Base-by-base conservation (phyloP, 306 rosid genomes). In the Cicer judaicum region DNA sequence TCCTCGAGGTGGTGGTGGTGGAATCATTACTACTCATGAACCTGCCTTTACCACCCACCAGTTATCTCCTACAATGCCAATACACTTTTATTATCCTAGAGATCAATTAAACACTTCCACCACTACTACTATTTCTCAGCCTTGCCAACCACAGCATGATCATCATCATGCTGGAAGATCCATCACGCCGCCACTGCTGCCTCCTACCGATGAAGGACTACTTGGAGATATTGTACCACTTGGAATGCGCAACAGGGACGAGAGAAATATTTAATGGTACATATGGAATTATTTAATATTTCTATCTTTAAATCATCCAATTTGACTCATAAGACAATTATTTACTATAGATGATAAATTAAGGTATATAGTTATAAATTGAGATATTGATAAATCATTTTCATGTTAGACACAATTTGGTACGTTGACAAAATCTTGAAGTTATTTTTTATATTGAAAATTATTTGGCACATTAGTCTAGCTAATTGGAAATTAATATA, bases 191-290 rank as follows among this genome's bases (percentile, higher is more conserved):
- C 81, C 8, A 24, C 29, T 24, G 29, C 29, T 24, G 10, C 82
- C 61, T 65, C 77, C 85, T 19, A 65, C 87, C 2, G 88, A 82
- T 62, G 89, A 94, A 64, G 99, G 99, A 21, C 82, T 94, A 38
- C 97, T 94, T 15, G 98, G 93, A 59, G 99, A 90, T 55, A 90
- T 94, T 63, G 96, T 94, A 14, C 93, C 99, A 24, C 90, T 72
- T 4, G 88, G 88, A 70, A 90, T 94, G 93, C 97, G 93, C 43
- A 89, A 64, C 77, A 75, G 86, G 64, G 64, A 81, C 56, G 74
- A 84, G 47, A 75, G 24, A 42, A 50, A 34, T 36, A 52, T 64
- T 49, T 65, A 0, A 72, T 66, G 84, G 84, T 84, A 74, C 47
- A 49, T 47, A 18, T 13, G 9, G 2, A 57, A 34, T 53, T 3